Percentiles rank a stretch among this genome's conserved stretches.
Evolutionary conservation across 371 early-diverging fungal species (phyloP).

Genomic region (Mortierella sp.): DNA sequence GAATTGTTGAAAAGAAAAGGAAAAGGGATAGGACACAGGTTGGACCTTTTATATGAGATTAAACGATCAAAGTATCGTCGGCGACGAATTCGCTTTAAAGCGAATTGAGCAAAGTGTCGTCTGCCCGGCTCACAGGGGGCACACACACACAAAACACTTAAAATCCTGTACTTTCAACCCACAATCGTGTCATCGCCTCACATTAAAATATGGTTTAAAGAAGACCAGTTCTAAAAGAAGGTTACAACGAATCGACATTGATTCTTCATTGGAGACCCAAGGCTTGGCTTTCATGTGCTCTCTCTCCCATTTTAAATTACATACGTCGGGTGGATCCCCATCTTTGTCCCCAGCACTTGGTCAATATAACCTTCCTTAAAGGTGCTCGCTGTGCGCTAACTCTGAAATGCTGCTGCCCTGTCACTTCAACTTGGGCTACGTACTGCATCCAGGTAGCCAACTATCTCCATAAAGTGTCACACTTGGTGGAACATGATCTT

Average conservation of each 20-base stretch:
- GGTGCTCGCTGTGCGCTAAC: background rate
- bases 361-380: background rate
- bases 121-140: constrained; percentile 7
- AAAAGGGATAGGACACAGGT: background rate
- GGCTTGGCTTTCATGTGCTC: background rate
- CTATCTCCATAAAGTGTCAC: constrained; percentile 10
- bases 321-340: background rate
- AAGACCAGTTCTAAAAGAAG: background rate
- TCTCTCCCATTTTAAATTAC: no score
- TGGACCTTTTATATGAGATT: constrained; percentile 2
- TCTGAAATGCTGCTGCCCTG: background rate
- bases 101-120: constrained; percentile 11
- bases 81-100: constrained; percentile 10
- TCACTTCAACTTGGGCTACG: background rate
- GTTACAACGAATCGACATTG: background rate
- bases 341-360: no score
- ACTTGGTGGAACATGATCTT: background rate
- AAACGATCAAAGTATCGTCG: background rate
- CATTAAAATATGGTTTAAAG: background rate
- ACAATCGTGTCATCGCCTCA: background rate
- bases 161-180: background rate
- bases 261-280: background rate
- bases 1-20: constrained; percentile 3
- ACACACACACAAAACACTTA: no score
- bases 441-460: background rate